Percentiles rank a stretch among this genome's conserved stretches.
These are phyloP conservation scores for Kodamaea ohmeri DNA, from an alignment of 1,139 yeast species.

Conservation along the genomic window DNA sequence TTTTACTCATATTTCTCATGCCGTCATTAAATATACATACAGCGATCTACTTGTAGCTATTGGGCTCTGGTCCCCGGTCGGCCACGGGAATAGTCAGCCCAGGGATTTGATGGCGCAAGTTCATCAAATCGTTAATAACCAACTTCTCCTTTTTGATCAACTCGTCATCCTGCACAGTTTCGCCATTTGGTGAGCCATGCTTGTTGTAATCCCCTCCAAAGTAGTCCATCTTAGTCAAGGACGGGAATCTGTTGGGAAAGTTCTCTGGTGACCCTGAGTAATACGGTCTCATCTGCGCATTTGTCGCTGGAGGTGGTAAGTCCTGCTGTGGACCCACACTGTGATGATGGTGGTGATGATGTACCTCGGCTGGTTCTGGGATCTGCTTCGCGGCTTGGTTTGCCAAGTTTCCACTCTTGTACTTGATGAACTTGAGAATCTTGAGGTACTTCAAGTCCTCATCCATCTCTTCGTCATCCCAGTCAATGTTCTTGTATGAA, in stretches of 20 bases:
- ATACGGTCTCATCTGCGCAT: neutral
- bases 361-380: constrained; percentile 4
- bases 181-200: constrained; percentile 20
- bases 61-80: neutral
- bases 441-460: constrained; percentile 48
- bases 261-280: neutral
- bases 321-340: neutral
- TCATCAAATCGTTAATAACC: constrained; percentile 38
- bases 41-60: no score
- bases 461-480: constrained; percentile 52
- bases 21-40: no score
- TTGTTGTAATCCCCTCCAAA: constrained; percentile 26
- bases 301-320: neutral
- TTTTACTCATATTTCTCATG: no score
- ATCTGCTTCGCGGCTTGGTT: constrained; percentile 7
- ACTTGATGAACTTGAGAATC: constrained; percentile 42
- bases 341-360: constrained; percentile 6
- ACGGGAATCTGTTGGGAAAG: constrained; percentile 23
- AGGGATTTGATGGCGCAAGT: constrained; percentile 15
- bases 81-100: constrained; percentile 1
- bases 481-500: constrained; percentile 34
- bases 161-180: constrained; percentile 18
- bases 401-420: constrained; percentile 25
- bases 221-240: constrained; percentile 31
- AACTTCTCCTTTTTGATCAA: constrained; percentile 35